These are phyloP conservation scores for Vitellaria paradoxa DNA, from an alignment of 179 eudicot species.

Conservation along the genomic window DNA sequence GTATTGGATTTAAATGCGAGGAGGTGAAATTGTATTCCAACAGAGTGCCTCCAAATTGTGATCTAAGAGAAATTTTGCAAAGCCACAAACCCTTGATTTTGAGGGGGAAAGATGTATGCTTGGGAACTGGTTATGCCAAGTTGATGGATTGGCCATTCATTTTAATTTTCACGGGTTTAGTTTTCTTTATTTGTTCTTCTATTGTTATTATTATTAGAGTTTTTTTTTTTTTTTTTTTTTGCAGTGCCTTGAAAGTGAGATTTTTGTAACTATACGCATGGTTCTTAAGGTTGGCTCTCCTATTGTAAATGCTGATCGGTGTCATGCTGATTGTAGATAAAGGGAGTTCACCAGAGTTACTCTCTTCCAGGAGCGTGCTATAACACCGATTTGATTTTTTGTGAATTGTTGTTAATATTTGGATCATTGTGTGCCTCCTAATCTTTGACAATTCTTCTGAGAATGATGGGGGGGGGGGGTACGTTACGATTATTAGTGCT, in stretches of 20 bases:
- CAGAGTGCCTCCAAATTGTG: not conserved
- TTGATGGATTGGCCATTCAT: not conserved
- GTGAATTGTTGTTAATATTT: too few relatives aligned
- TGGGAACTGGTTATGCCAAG: not conserved
- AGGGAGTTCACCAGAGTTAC: not conserved
- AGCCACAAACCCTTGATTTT: not conserved
- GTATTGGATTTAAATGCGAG: not conserved
- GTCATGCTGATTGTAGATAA: not conserved
- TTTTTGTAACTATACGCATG: not conserved
- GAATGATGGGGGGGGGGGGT: too few relatives aligned
- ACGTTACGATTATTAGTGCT: too few relatives aligned
- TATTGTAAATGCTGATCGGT: constrained; percentile 3
- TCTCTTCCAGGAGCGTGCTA: not conserved
- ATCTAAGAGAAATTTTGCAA: constrained; percentile 1
- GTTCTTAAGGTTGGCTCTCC: not conserved
- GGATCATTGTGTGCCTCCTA: too few relatives aligned
- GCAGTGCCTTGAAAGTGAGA: not conserved
- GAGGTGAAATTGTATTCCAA: not conserved
- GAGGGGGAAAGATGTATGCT: not conserved
- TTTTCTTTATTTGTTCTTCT: not conserved
- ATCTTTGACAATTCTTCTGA: too few relatives aligned
- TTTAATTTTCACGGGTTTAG: not conserved
- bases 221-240: not conserved
- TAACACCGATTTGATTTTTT: too few relatives aligned
- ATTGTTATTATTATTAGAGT: not conserved